Conservation (phyloP, 2,329 filamentous ascomycete species). For the Fusarium multiceps region DNA sequence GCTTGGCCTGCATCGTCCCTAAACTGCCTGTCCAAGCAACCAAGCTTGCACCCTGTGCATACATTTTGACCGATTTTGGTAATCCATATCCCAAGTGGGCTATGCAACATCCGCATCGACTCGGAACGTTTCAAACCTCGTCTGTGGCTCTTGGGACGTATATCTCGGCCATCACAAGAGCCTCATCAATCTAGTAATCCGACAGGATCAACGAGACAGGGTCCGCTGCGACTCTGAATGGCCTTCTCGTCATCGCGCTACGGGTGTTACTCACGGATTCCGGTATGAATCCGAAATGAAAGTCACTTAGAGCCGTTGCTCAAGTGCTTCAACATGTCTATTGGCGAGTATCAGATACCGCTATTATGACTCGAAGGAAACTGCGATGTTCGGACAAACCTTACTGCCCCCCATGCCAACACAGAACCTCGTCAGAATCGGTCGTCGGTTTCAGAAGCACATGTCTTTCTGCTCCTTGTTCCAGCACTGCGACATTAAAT, state of each 20-base stretch:
- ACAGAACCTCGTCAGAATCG: slow-evolving; percentile 24
- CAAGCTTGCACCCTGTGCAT: slow-evolving; percentile 35
- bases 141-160: slow-evolving; percentile 32
- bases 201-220: slow-evolving; percentile 31
- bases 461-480: slow-evolving; percentile 27
- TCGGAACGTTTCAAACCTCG: slow-evolving; percentile 39
- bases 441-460: slow-evolving; percentile 26
- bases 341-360: slow-evolving; percentile 43
- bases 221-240: slow-evolving; percentile 32
- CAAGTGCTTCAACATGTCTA: slow-evolving; percentile 38
- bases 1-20: slow-evolving; percentile 34
- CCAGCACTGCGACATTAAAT: slow-evolving; percentile 15
- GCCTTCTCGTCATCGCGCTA: slow-evolving; percentile 38
- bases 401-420: slow-evolving; percentile 39
- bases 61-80: slow-evolving; percentile 39
- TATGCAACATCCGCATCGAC: slow-evolving; percentile 28
- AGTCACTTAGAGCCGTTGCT: slow-evolving; percentile 33
- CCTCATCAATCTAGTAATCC: slow-evolving; percentile 41
- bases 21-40: slow-evolving; percentile 36
- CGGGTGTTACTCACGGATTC: slow-evolving; percentile 33
- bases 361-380: slow-evolving; percentile 43
- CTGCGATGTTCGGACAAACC: slow-evolving; percentile 33
- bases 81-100: slow-evolving; percentile 35
- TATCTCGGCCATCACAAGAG: slow-evolving; percentile 32
- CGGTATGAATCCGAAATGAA: slow-evolving; percentile 29